These are phyloP conservation scores for Orbilia javanica DNA, from an alignment of 2,329 filamentous ascomycete genomes.

Conservation along the genomic window DNA sequence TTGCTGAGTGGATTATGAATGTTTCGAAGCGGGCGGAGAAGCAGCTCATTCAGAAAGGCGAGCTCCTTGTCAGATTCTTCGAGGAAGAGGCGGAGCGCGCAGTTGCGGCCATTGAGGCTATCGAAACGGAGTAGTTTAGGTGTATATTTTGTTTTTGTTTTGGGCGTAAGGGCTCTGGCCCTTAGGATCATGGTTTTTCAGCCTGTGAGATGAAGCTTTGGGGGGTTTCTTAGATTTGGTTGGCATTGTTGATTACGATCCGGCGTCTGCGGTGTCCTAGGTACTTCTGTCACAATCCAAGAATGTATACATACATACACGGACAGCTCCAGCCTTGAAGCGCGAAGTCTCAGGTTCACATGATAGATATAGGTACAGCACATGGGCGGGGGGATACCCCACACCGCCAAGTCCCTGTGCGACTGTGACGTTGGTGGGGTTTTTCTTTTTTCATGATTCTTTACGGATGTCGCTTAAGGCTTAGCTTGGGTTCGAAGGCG, in stretches of 20 bases:
- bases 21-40: slow-evolving; percentile 85
- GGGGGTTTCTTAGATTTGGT: neutral
- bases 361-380: too few relatives aligned
- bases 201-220: neutral
- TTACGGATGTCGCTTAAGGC: slow-evolving; percentile 3
- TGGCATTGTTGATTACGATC: neutral
- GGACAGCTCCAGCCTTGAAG: too few relatives aligned
- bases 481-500: neutral
- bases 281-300: too few relatives aligned
- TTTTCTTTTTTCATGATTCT: slow-evolving; percentile 13
- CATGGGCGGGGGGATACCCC: slow-evolving; percentile 22
- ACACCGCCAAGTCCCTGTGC: slow-evolving; percentile 24
- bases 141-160: neutral
- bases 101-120: slow-evolving; percentile 80
- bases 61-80: slow-evolving; percentile 83
- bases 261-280: neutral
- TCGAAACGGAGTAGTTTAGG: slow-evolving; percentile 67
- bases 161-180: neutral
- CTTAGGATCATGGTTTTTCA: neutral
- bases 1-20: slow-evolving; percentile 90
- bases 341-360: too few relatives aligned
- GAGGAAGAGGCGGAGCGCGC: slow-evolving; percentile 85
- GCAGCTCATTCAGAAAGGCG: slow-evolving; percentile 82
- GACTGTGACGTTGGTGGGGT: neutral
- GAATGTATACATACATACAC: neutral